Base-by-base conservation (phyloP, 441 rosid species). In the Biscutella laevigata region DNA sequence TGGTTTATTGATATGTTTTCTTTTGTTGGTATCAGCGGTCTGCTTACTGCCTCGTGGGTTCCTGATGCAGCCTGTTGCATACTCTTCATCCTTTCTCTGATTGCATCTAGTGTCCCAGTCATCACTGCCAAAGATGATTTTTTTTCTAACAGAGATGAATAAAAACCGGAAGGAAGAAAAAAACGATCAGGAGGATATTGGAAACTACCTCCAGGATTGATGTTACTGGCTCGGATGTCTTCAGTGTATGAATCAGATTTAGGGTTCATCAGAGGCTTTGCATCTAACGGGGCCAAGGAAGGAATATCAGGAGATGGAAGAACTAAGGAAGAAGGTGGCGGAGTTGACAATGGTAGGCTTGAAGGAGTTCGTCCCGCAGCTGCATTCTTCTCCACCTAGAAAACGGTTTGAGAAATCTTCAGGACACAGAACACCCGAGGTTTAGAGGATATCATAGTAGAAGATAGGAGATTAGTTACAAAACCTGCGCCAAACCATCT, bases 401-500 rank as follows among this genome's bases (percentile, higher is more conserved):
- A 35, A 17, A 28, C 34, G 1, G 45, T 30, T 45, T 12, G 34
- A 45, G 22, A 38, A 17, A 17, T 1, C 12, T 38, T 59, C 12
- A 59, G n/a, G n/a, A 37, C 42, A 13, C 32, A 52, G n/a, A 30
- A 25, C 22, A 40, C 9, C 12, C 2, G n/a, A 59, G 44, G 1
- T 14, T 19, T 15, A 53, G 1, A 25, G 44, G 45, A 16, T 22
- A 34, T 33, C 25, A 22, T 11, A 27, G 5, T 20, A 30, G 61
- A 38, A 43, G 46, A 5, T 57, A 21, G 4, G 36, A 32, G 54
- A 58, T 38, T 30, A 16, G 38, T 67, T 28, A 69, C 86, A n/a
- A 22, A 57, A 94, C 99, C 99, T 94, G 95, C 11, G 98, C 92
- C 54, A 94, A 74, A 58, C 99, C 99, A 59, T 94, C 99, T 71